Conservation (phyloP, 1,139 yeast genomes). For the Kurtzmaniella natalensis region DNA sequence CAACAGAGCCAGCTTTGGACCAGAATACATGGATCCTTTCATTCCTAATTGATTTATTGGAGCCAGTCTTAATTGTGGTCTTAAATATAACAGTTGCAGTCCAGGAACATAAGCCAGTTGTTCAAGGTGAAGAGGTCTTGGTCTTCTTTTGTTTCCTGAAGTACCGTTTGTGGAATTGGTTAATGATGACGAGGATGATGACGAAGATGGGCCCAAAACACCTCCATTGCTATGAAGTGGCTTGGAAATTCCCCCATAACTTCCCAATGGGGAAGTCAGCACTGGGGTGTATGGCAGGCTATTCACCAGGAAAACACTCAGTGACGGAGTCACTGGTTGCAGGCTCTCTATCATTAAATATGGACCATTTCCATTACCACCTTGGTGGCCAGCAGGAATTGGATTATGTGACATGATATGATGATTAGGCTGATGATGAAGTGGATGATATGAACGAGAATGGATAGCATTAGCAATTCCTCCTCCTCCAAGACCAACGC, state of each 20-base stretch:
- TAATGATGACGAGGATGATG: conserved; percentile 9
- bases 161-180: conserved; percentile 4
- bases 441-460: too few species aligned
- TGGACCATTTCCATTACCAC: too few species aligned
- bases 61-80: conserved; percentile 5
- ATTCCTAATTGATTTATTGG: conserved; percentile 2
- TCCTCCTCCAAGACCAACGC: too few species aligned
- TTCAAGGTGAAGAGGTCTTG: conserved; percentile 37
- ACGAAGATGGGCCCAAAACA: conserved; percentile 2
- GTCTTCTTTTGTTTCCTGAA: conserved; percentile 28
- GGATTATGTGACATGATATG: background rate
- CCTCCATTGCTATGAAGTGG: background rate
- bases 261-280: conserved; percentile 1
- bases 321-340: conserved; percentile 5
- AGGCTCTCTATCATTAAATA: conserved; percentile 1
- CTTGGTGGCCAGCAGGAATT: too few species aligned
- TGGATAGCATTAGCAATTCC: too few species aligned
- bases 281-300: conserved; percentile 2
- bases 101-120: conserved; percentile 21
- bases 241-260: conserved; percentile 1
- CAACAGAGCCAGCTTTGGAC: conserved; percentile 19
- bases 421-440: background rate
- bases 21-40: conserved; percentile 16
- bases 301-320: conserved; percentile 4
- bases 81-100: background rate